These are phyloP conservation scores for Solanum tacnaense DNA, from an alignment of 257 asterid genomes.

Conservation along the genomic window DNA sequence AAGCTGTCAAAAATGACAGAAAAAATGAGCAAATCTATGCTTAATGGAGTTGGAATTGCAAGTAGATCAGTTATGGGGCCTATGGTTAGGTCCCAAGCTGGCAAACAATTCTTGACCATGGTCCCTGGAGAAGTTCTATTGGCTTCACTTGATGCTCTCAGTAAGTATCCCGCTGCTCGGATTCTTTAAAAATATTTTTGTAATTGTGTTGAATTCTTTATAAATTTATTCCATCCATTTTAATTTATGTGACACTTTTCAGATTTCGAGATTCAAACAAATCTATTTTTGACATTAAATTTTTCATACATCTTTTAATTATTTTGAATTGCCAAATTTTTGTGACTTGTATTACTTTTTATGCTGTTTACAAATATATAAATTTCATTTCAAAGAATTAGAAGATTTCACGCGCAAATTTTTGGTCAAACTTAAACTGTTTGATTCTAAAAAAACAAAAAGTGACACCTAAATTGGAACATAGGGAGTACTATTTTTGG, in stretches of 20 bases:
- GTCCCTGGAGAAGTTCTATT: conserved; percentile 69
- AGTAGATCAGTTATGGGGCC: conserved; percentile 61
- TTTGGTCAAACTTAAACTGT: no score
- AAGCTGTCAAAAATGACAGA: conserved; percentile 72
- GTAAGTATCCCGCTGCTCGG: conserved; percentile 14
- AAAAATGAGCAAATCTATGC: conserved; percentile 66
- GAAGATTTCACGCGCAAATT: no score
- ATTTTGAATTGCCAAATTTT: no score
- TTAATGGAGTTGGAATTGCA: conserved; percentile 54
- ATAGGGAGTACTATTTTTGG: not conserved
- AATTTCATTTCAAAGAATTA: no score
- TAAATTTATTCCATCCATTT: fast-evolving
- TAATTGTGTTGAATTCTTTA: not conserved
- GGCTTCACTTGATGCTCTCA: conserved; percentile 75
- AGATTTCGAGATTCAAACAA: fast-evolving
- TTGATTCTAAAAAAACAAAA: not conserved
- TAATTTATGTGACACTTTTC: fast-evolving
- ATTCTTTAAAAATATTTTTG: fast-evolving
- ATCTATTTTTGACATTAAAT: fast-evolving
- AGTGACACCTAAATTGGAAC: not conserved
- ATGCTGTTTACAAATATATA: no score
- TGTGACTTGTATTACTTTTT: no score
- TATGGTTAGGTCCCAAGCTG: conserved; percentile 50
- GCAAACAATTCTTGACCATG: conserved; percentile 51
- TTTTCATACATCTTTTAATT: no score